Conservation (phyloP, 805 yeast genomes). For the Candida pseudoglaebosa region DNA sequence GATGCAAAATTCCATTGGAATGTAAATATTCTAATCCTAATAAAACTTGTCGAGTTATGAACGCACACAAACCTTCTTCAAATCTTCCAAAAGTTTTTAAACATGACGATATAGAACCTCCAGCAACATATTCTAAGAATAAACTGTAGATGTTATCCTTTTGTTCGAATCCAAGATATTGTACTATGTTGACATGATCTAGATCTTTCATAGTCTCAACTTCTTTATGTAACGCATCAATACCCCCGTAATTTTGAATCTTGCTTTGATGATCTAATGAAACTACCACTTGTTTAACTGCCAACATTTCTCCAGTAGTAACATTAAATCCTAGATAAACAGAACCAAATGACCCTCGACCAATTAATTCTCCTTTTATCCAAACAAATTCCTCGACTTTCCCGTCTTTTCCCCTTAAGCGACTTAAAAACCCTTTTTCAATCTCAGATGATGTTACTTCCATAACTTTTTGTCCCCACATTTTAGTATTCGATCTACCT, state of each 20-base stretch:
- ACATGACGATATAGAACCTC: conserved; percentile 91
- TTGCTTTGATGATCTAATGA: conserved; percentile 12
- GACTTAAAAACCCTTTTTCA: conserved; percentile 61
- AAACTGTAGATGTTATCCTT: conserved; percentile 71
- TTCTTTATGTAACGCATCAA: conserved; percentile 83
- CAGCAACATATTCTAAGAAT: conserved; percentile 94
- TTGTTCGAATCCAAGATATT: conserved; percentile 90
- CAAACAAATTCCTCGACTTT: conserved; percentile 86
- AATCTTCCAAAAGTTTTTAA: conserved; percentile 80
- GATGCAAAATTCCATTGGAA: conserved; percentile 79
- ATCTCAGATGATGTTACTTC: conserved; percentile 78
- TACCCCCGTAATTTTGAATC: conserved; percentile 52
- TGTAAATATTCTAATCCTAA: conserved; percentile 87
- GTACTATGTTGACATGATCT: conserved; percentile 92
- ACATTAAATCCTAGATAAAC: conserved; percentile 90
- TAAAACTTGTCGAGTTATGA: conserved; percentile 73
- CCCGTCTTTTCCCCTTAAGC: conserved; percentile 58
- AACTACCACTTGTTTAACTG: conserved; percentile 89
- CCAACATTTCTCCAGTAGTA: conserved; percentile 98
- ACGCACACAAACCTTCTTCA: conserved; percentile 70
- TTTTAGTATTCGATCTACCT: conserved; percentile 77
- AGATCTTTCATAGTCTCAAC: conserved; percentile 91
- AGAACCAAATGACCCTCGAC: conserved; percentile 94
- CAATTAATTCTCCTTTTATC: conserved; percentile 96
- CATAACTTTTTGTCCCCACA: conserved; percentile 95